Evolutionary conservation across 2,329 filamentous ascomycete genomes (phyloP).

Genomic region (Calonectria hawksworthii): DNA sequence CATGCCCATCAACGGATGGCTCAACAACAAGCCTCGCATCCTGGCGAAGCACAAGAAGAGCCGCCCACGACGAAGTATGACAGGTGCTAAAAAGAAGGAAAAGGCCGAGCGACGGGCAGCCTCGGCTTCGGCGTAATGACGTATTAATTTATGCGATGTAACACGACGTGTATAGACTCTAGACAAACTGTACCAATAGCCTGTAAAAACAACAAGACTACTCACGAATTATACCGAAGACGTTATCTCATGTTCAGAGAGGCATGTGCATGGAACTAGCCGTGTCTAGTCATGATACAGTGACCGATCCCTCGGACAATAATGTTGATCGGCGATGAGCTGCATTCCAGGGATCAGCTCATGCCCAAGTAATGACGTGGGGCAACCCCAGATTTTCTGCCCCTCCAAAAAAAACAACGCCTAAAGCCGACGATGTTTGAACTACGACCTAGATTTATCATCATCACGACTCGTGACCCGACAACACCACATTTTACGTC

Average conservation of each 20-base stretch:
- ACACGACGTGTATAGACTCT: neutral
- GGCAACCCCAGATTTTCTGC: slow-evolving; percentile 35
- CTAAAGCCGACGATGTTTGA: slow-evolving; percentile 15
- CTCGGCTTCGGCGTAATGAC: slow-evolving; percentile 8
- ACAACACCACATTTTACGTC: neutral
- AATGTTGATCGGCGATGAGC: neutral
- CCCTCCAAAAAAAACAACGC: slow-evolving; percentile 27
- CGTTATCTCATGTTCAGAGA: neutral
- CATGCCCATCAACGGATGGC: slow-evolving; percentile 79
- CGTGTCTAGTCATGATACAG: neutral
- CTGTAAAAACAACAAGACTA: slow-evolving; percentile 2
- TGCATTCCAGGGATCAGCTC: slow-evolving; percentile 15
- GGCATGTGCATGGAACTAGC: neutral
- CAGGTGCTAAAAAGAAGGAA: slow-evolving; percentile 64
- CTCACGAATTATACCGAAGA: neutral
- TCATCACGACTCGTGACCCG: slow-evolving; percentile 18
- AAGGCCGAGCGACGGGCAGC: slow-evolving; percentile 48
- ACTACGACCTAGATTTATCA: slow-evolving; percentile 13
- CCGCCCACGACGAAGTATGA: slow-evolving; percentile 80
- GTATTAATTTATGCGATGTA: slow-evolving; percentile 2
- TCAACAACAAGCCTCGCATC: slow-evolving; percentile 70
- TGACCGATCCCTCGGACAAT: neutral
- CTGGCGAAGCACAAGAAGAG: slow-evolving; percentile 62
- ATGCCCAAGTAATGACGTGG: slow-evolving; percentile 20
- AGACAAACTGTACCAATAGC: slow-evolving; percentile 21